These are phyloP conservation scores for Prunus mira DNA, from an alignment of 306 rosid species.

Conservation along the genomic window DNA sequence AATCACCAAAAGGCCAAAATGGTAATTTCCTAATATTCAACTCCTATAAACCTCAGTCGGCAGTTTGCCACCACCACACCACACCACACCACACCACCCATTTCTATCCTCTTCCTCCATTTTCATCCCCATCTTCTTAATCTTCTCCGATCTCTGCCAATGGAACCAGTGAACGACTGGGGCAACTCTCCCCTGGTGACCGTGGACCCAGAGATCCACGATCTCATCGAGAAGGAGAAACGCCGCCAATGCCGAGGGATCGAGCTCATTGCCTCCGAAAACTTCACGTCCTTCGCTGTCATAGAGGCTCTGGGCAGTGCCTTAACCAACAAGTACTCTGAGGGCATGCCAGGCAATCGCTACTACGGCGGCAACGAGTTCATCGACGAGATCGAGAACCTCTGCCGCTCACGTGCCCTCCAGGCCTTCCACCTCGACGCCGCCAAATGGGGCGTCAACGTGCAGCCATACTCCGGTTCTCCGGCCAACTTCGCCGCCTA, in stretches of 20 bases:
- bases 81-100: neutral
- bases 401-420: conserved; percentile 82
- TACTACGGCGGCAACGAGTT: conserved; percentile 92
- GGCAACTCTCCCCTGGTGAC: conserved; percentile 57
- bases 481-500: conserved; percentile 97
- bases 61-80: neutral
- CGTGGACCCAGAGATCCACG: conserved; percentile 82
- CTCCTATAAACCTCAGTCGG: conserved; percentile 8
- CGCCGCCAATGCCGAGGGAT: conserved; percentile 92
- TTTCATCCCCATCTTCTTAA: neutral
- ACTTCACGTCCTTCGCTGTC: conserved; percentile 93
- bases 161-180: conserved; percentile 79
- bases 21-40: neutral
- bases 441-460: conserved; percentile 76
- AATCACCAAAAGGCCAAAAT: neutral
- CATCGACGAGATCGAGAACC: conserved; percentile 86
- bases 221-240: conserved; percentile 84
- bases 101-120: neutral
- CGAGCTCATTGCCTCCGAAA: conserved; percentile 90
- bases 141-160: conserved; percentile 12
- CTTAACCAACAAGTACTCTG: conserved; percentile 89
- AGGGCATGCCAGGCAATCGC: conserved; percentile 88
- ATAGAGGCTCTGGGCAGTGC: conserved; percentile 90
- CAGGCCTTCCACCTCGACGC: conserved; percentile 61
- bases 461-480: conserved; percentile 88